phyloP scores from a whole-genome alignment of 1,284 basidiomycete genomes.

The Moniliella sp. region DNA sequence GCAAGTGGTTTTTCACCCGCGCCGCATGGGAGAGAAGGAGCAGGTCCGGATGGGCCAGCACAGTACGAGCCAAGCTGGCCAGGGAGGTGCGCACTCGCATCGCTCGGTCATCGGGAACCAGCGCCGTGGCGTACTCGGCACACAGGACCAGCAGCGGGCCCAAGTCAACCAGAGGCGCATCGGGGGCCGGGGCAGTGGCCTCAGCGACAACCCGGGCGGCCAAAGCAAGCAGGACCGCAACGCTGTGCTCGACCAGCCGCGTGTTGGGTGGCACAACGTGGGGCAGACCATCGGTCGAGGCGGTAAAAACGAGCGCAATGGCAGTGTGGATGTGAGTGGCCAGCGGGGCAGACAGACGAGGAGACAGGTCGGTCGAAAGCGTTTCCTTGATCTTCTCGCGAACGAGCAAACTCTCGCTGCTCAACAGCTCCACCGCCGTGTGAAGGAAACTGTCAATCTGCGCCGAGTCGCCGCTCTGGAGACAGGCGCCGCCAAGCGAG shows the following conservation, averaged over 20 bases:
- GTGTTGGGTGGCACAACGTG: constrained; percentile 19
- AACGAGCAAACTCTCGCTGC: constrained; percentile 23
- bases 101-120: constrained; percentile 19
- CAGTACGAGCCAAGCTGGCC: constrained; percentile 19
- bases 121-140: constrained; percentile 23
- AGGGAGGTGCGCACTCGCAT: constrained; percentile 20
- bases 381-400: constrained; percentile 29
- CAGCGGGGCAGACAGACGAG: constrained; percentile 16
- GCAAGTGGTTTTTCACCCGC: constrained; percentile 22
- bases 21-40: constrained; percentile 22
- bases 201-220: constrained; percentile 7
- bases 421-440: constrained; percentile 27
- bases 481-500: constrained; percentile 50
- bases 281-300: constrained; percentile 18
- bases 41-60: constrained; percentile 18
- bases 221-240: constrained; percentile 18
- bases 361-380: constrained; percentile 15
- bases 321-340: constrained; percentile 23
- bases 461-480: constrained; percentile 23
- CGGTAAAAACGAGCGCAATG: constrained; percentile 26
- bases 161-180: too few relatives aligned
- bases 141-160: constrained; percentile 24
- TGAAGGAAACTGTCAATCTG: constrained; percentile 19
- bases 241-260: constrained; percentile 26
- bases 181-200: constrained; percentile 6